These are phyloP conservation scores for Ophiostoma sp. DNA, from an alignment of 2,329 filamentous ascomycete species.

Conservation along the genomic window DNA sequence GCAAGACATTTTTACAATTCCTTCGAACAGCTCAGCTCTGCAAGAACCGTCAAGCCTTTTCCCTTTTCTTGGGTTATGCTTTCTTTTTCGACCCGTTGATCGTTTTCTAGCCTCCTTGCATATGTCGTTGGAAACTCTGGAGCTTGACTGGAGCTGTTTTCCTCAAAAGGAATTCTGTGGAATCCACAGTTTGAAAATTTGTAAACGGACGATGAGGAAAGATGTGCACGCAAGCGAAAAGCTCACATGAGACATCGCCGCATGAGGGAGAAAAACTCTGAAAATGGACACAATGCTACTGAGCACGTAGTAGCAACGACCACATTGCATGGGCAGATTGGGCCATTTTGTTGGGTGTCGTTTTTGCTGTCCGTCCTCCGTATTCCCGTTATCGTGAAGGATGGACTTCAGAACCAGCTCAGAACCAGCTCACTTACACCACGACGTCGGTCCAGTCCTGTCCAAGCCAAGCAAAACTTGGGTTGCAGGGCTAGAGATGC, in stretches of 20 bases:
- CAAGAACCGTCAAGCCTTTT: not conserved
- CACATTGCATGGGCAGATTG: not conserved
- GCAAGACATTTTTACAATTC: not conserved
- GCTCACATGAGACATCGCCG: constrained; percentile 13
- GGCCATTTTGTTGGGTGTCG: not conserved
- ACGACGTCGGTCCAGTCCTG: not conserved
- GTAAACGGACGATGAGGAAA: constrained; percentile 7
- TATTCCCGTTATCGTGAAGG: too few species aligned
- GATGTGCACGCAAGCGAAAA: constrained; percentile 12
- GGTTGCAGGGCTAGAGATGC: constrained; percentile 3
- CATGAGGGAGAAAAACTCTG: not conserved
- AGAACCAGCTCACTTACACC: not conserved
- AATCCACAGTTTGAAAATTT: not conserved
- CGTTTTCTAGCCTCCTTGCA: constrained; percentile 11
- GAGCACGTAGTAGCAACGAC: too few species aligned
- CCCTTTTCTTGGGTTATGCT: not conserved
- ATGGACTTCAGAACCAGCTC: too few species aligned
- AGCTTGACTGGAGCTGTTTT: not conserved
- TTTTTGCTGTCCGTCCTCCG: not conserved
- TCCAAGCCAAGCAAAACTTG: not conserved
- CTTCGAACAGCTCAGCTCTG: not conserved
- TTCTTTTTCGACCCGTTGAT: not conserved
- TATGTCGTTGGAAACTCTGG: not conserved
- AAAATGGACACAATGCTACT: too few species aligned
- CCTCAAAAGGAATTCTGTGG: not conserved